Percentiles rank a stretch among this genome's conserved stretches.
These are phyloP conservation scores for Phytophthora litchii DNA, from an alignment of 352 stramenopile species.

Conservation along the genomic window DNA sequence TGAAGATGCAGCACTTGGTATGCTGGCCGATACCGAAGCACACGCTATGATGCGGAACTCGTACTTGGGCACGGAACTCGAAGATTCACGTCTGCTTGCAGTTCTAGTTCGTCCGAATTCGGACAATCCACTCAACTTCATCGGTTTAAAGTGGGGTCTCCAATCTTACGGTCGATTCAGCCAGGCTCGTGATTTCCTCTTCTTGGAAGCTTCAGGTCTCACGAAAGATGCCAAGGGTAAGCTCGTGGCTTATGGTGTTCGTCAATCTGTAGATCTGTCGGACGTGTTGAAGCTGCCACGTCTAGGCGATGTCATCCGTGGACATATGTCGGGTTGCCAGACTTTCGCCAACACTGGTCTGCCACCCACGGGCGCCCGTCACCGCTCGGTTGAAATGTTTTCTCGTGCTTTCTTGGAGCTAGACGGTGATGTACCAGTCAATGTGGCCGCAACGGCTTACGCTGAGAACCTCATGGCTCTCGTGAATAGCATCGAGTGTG, in stretches of 20 bases:
- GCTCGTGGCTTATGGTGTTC: slow-evolving; percentile 32
- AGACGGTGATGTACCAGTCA: slow-evolving; percentile 28
- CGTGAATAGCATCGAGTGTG: slow-evolving; percentile 36
- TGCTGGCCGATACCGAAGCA: slow-evolving; percentile 38
- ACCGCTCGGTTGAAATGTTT: slow-evolving; percentile 36
- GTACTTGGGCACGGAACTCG: slow-evolving; percentile 37
- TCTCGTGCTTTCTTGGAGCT: slow-evolving; percentile 35
- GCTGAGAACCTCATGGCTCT: slow-evolving; percentile 30
- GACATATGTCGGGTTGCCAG: slow-evolving; percentile 33
- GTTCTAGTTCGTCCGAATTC: slow-evolving; percentile 29
- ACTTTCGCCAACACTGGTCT: slow-evolving; percentile 30
- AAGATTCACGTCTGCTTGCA: slow-evolving; percentile 38
- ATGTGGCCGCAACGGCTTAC: slow-evolving; percentile 19
- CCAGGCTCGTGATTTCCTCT: slow-evolving; percentile 46
- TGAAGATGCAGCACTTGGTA: slow-evolving; percentile 42
- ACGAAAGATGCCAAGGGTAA: slow-evolving; percentile 35
- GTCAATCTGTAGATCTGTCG: slow-evolving; percentile 37
- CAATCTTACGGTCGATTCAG: slow-evolving; percentile 39
- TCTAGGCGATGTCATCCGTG: slow-evolving; percentile 35
- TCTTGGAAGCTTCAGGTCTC: slow-evolving; percentile 45
- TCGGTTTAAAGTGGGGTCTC: slow-evolving; percentile 44
- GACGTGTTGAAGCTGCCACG: slow-evolving; percentile 30
- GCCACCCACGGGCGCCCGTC: slow-evolving; percentile 20
- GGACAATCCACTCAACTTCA: slow-evolving; percentile 43
- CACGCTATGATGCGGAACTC: slow-evolving; percentile 38